Evolutionary conservation across 1,284 basidiomycete species (phyloP), one percentile per base, ranked within the genome.

Genomic region (Austroboletus rostrupii): DNA sequence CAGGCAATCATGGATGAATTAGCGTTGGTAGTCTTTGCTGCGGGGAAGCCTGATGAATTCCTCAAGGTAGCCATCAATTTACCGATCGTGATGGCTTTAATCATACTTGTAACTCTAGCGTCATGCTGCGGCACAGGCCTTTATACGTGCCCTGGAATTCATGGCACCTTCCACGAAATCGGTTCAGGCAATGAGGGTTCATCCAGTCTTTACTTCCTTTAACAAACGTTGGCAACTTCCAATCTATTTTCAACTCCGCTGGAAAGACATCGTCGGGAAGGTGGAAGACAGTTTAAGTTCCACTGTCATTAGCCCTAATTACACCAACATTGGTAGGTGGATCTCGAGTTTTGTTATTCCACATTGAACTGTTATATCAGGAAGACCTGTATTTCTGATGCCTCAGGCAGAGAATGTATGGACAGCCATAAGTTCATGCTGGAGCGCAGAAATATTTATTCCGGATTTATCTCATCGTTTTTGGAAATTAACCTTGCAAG

Each of bases 231-330:
- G 96, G 95, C 96, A 98, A 65, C 76, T 99, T 7, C 90, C 92
- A 1, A 90, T 98, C 16, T 99, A 99, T 66, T 98, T 97, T 68
- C 96, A 99, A 66, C 75, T 99, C 56, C 81, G 95, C n/a, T 96
- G 94, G 87, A 96, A 97, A 65, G 94, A 97, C 61, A 90, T 97
- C 47, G 83, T 96, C 1, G 70, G 76, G 0, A 76, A 76, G 41
- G 70, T 95, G 14, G 95, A 97, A 69, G 81, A 84, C 10, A 70
- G 72, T 1, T 70, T 96, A 21, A 64, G 69, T 12, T 62, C 61
- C n/a, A 67, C 72, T 17, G 70, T 69, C 43, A 62, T 83, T 23
- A 77, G 78, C 40, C 65, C 72, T 10, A 38, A 60, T 66, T 6
- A 62, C 57, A 38, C 43, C 33, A 48, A 54, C 33, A 17, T 39